These are phyloP conservation scores for Yamadazyma scolyti DNA, from an alignment of 805 yeast species.

Conservation along the genomic window DNA sequence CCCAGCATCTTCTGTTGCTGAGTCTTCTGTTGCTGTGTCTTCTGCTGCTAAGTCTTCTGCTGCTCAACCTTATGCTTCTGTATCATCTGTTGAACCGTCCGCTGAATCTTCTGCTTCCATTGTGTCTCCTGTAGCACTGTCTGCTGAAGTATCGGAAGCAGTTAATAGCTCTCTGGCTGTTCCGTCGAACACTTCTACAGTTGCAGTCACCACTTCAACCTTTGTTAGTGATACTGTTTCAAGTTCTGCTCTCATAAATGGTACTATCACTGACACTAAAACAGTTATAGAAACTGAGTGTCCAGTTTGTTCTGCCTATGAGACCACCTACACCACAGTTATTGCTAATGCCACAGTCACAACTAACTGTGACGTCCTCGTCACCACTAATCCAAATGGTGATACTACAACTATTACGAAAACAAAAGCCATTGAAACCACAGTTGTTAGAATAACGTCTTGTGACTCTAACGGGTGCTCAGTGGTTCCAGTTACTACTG, in stretches of 20 bases:
- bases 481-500: slow-evolving; percentile 28
- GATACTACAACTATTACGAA: slow-evolving; percentile 7
- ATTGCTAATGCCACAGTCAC: slow-evolving; percentile 4
- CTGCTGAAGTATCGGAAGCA: slow-evolving; percentile 12
- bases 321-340: slow-evolving; percentile 9
- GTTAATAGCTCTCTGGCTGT: slow-evolving; percentile 1
- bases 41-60: slow-evolving; percentile 1
- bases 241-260: neutral
- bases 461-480: slow-evolving; percentile 30
- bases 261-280: slow-evolving; percentile 3
- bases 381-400: slow-evolving; percentile 8
- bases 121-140: slow-evolving; percentile 9
- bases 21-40: neutral
- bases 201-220: neutral
- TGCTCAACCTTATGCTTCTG: neutral
- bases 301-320: slow-evolving; percentile 10
- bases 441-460: slow-evolving; percentile 34
- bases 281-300: slow-evolving; percentile 7
- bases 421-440: slow-evolving; percentile 13
- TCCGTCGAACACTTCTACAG: slow-evolving; percentile 2
- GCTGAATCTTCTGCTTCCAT: slow-evolving; percentile 12
- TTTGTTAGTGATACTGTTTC: slow-evolving; percentile 1
- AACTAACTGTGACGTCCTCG: slow-evolving; percentile 11
- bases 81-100: slow-evolving; percentile 11
- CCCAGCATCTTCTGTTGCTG: slow-evolving; percentile 1